A percentile compares a stretch with the other conserved stretches of the same genome.
Evolutionary conservation across 306 rosid genomes (phyloP).

Genomic region (Astragalus glycyphyllos): DNA sequence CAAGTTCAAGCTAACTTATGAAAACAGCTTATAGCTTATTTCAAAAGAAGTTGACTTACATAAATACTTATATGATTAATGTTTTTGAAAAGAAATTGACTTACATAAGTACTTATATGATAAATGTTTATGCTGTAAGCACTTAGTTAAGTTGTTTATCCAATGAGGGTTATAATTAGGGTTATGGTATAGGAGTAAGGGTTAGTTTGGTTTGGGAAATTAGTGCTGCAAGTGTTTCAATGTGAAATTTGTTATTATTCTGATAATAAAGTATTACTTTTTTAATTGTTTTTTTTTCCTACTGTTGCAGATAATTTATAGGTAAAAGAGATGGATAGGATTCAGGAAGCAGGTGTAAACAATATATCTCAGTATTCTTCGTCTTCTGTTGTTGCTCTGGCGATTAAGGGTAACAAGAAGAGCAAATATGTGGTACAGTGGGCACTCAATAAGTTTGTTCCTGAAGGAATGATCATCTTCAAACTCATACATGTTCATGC

Average conservation of each 20-base stretch:
- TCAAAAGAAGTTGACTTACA: too few species aligned
- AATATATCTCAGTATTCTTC: slow-evolving; percentile 45
- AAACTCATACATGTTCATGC: slow-evolving; percentile 78
- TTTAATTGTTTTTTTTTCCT: slow-evolving; percentile 20
- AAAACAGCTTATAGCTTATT: too few species aligned
- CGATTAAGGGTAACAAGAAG: slow-evolving; percentile 77
- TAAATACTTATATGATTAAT: too few species aligned
- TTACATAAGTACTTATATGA: too few species aligned
- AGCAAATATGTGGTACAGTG: slow-evolving; percentile 78
- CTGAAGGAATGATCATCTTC: slow-evolving; percentile 66
- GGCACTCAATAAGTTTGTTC: slow-evolving; percentile 84
- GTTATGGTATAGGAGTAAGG: neutral
- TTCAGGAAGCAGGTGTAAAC: slow-evolving; percentile 39
- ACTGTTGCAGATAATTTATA: slow-evolving; percentile 37
- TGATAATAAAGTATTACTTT: neutral
- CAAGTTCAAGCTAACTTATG: too few species aligned
- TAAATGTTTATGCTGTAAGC: too few species aligned
- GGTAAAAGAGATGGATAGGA: slow-evolving; percentile 53
- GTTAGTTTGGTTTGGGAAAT: slow-evolving; percentile 8
- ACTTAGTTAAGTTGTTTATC: neutral
- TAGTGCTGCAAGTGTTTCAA: neutral
- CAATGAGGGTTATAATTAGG: too few species aligned
- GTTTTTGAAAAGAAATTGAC: too few species aligned
- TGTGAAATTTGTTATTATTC: slow-evolving; percentile 5
- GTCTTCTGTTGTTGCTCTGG: slow-evolving; percentile 66